Conservation (phyloP, 2,329 filamentous ascomycete genomes). For the Orbilia brochopaga region DNA sequence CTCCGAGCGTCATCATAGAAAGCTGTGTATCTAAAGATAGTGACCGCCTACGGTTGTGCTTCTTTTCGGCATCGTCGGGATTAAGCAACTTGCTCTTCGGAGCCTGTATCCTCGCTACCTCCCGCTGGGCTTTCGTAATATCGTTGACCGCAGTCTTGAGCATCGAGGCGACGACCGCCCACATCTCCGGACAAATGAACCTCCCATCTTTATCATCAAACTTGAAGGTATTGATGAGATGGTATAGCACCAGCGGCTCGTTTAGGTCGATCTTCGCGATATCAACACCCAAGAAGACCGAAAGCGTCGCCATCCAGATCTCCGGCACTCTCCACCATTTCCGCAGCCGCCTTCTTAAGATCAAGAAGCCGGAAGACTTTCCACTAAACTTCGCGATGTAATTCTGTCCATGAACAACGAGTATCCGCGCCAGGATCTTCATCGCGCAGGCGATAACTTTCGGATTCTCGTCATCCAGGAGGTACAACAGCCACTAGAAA, state of each 20-base stretch:
- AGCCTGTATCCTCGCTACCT: constrained; percentile 55
- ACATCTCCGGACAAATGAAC: constrained; percentile 65
- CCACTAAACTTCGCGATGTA: constrained; percentile 86
- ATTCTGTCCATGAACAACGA: constrained; percentile 78
- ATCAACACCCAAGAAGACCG: constrained; percentile 84
- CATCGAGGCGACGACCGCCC: constrained; percentile 83
- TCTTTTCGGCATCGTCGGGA: constrained; percentile 44
- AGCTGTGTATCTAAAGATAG: constrained; percentile 54
- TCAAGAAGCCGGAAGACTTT: constrained; percentile 81
- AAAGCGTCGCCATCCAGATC: constrained; percentile 86
- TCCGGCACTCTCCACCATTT: constrained; percentile 84
- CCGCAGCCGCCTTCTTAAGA: constrained; percentile 79
- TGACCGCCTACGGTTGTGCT: constrained; percentile 45
- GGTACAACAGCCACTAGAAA: constrained; percentile 83
- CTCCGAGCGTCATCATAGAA: constrained; percentile 45
- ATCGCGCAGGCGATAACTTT: constrained; percentile 80
- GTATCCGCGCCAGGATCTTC: constrained; percentile 80
- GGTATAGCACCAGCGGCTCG: constrained; percentile 74
- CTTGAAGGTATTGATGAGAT: constrained; percentile 74
- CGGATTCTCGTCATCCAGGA: constrained; percentile 83
- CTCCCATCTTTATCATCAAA: constrained; percentile 61
- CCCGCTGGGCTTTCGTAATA: constrained; percentile 68
- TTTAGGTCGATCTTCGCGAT: constrained; percentile 76
- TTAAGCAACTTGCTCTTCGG: constrained; percentile 36
- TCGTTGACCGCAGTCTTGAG: constrained; percentile 81